phyloP scores from a whole-genome alignment of 306 rosid species.

The Glycine soja region DNA sequence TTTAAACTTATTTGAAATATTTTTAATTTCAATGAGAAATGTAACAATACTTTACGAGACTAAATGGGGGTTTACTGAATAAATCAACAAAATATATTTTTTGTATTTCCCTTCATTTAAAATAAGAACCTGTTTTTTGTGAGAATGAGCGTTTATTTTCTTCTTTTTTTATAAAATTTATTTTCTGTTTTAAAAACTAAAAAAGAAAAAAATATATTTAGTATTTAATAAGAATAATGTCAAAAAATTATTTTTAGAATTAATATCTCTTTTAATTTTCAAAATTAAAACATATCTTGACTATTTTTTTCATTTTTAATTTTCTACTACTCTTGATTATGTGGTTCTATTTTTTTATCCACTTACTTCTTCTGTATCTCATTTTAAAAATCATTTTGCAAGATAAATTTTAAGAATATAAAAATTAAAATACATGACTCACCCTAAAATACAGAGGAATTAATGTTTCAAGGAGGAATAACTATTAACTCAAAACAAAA shows the following conservation, averaged over 20 bases:
- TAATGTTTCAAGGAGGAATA: not conserved
- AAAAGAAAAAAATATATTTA: no score
- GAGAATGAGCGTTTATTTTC: not conserved
- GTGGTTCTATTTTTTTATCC: not conserved
- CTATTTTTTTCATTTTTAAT: not conserved
- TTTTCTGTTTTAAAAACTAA: not conserved
- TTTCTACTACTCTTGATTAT: not conserved
- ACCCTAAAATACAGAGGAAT: not conserved
- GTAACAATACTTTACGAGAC: no score
- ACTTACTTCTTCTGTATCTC: not conserved
- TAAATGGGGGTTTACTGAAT: no score
- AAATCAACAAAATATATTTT: not conserved
- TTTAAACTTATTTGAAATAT: no score
- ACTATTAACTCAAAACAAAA: no score
- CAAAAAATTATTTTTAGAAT: not conserved
- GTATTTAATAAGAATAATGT: not conserved
- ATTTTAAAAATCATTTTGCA: not conserved
- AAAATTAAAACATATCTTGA: not conserved
- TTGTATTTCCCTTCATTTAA: not conserved
- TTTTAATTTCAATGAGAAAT: no score
- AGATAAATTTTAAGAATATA: no score
- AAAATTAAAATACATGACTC: not conserved
- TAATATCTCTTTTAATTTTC: not conserved
- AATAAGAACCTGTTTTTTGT: not conserved
- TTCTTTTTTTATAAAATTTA: not conserved